phyloP scores from a whole-genome alignment of 352 stramenopile species.

The Thalassiosira mediterranea region DNA sequence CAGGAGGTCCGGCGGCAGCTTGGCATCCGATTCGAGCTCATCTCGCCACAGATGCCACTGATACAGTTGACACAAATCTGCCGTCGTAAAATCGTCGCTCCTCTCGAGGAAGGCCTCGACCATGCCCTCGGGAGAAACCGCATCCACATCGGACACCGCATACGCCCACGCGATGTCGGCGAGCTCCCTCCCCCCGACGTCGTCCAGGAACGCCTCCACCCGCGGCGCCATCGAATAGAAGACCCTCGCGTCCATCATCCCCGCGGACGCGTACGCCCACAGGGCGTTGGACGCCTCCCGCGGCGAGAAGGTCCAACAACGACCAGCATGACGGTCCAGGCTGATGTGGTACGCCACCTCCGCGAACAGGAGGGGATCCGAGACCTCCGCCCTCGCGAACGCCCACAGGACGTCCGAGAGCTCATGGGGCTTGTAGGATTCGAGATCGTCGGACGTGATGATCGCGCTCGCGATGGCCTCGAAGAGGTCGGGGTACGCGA shows the following conservation, averaged over 20 bases:
- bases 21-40: constrained; percentile 10
- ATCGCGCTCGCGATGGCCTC: no score
- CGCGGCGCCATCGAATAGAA: constrained; percentile 19
- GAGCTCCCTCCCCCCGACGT: constrained; percentile 27
- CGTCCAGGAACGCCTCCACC: constrained; percentile 14
- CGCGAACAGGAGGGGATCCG: no score
- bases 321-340: no score
- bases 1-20: constrained; percentile 7
- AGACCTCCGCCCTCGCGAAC: no score
- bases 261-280: constrained; percentile 29
- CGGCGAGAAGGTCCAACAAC: no score
- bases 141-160: constrained; percentile 32
- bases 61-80: constrained; percentile 24
- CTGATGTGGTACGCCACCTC: no score
- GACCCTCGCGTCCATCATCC: constrained; percentile 7
- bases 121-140: constrained; percentile 7
- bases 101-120: constrained; percentile 4
- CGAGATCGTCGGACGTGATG: no score
- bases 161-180: constrained; percentile 48
- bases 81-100: constrained; percentile 1
- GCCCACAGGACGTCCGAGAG: no score
- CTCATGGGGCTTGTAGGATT: no score
- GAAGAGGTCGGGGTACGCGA: no score
- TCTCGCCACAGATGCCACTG: constrained; percentile 42
- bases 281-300: constrained; percentile 35